Conservation (phyloP, 1,284 basidiomycete genomes). For the Microbotryum violaceum region DNA sequence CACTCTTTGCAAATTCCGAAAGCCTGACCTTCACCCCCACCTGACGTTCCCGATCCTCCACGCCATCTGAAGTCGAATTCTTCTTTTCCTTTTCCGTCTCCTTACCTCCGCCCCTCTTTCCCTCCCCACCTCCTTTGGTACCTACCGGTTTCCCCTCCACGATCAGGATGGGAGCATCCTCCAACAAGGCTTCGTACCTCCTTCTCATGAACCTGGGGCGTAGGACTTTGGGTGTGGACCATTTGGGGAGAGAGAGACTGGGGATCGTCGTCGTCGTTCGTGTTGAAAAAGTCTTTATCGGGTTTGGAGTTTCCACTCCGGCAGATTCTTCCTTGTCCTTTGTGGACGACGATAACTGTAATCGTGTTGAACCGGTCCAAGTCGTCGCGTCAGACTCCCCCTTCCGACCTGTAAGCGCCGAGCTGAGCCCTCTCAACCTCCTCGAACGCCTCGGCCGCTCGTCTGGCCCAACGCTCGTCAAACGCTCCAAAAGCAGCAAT, state of each 20-base stretch:
- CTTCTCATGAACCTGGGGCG: conserved; percentile 27
- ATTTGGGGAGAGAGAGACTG: conserved; percentile 3
- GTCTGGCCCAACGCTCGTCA: too few relatives aligned
- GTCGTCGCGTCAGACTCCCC: neutral
- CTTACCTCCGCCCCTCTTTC: too few relatives aligned
- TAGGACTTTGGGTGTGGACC: conserved; percentile 25
- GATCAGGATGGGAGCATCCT: conserved; percentile 14
- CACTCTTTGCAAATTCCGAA: conserved; percentile 4
- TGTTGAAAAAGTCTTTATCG: neutral
- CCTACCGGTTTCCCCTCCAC: neutral
- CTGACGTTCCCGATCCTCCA: neutral
- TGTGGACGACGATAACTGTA: too few relatives aligned
- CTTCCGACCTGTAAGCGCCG: conserved; percentile 6
- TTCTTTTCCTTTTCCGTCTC: too few relatives aligned
- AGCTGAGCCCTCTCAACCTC: conserved; percentile 2
- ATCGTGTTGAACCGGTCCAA: too few relatives aligned
- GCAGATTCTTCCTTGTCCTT: too few relatives aligned
- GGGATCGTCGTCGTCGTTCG: conserved; percentile 1
- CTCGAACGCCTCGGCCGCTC: neutral
- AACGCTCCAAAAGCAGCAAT: neutral
- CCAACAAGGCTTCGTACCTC: conserved; percentile 15
- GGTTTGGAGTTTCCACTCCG: too few relatives aligned
- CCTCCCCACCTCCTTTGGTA: neutral
- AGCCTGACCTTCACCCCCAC: neutral
- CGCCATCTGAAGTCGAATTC: too few relatives aligned